Base-by-base conservation (phyloP, 2,329 filamentous ascomycete species). In the Fusarium nanum region DNA sequence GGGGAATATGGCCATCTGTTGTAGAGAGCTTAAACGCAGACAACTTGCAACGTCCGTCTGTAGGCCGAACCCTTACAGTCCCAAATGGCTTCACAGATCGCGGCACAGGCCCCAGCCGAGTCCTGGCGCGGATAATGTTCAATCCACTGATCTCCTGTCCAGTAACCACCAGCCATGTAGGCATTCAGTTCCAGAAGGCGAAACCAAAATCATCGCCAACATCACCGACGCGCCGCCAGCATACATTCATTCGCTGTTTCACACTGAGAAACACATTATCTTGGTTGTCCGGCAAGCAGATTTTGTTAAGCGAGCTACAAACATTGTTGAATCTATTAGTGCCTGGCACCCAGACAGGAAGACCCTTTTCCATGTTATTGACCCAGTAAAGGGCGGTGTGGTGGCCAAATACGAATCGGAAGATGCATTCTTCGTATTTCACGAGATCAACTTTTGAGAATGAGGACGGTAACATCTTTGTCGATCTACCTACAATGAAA, bases 241-340 rank as follows among this genome's bases (percentile, higher is more conserved):
- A 3, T 66, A 66, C 16, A 32, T 66, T 4, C 59, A 66, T 18
- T 23, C 63, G 4, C n/a, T 66, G 1, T 66, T 66, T 28, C 53
- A 53, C 25, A 58, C 54, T 5, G 18, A 58, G n/a, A 25, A 58
- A 16, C 58, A 66, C 13, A 41, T 63, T 16, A 54, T 66, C 20
- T 48, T 63, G 7, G 27, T 66, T n/a, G 61, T 68, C 6, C 58
- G 56, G 61, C 61, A 68, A 40, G 56, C 64, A 20, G 61, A 66
- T 9, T 37, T 53, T 14, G 28, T 46, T 9, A 41, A 54, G 48
- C 32, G 32, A 9, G 63, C 52, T 4, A 44, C 30, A n/a, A 66
- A 54, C 2, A 6, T 66, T 11, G 14, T 66, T 44, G 54, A 59
- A 14, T 49, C 32, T 22, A 47, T 66, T 5, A 44, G 63, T 5